Percentiles rank a stretch among this genome's conserved stretches.
Conservation (phyloP, 2,329 filamentous ascomycete genomes). For the Pseudogymnoascus sp. region DNA sequence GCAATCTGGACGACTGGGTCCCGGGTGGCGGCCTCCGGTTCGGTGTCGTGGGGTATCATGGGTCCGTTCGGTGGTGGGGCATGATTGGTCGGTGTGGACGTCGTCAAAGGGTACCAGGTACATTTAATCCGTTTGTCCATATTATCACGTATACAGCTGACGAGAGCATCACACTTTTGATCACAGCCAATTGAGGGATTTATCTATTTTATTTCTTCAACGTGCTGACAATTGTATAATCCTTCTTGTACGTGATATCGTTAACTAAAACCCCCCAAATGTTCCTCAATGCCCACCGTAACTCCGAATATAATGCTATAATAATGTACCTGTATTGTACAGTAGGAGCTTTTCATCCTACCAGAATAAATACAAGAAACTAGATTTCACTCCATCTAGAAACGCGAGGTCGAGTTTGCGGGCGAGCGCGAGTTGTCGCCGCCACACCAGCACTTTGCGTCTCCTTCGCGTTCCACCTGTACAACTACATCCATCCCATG, state of each 20-base stretch:
- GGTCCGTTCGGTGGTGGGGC: not conserved
- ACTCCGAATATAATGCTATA: not conserved
- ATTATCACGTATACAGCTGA: not conserved
- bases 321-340: not conserved
- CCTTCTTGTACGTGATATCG: not conserved
- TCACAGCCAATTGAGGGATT: not conserved
- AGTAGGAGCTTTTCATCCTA: not conserved
- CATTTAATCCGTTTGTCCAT: not conserved
- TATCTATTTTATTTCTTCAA: not conserved
- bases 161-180: not conserved
- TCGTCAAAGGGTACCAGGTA: not conserved
- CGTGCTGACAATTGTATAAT: not conserved
- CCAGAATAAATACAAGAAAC: not conserved
- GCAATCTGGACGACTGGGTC: not conserved
- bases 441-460: conserved; percentile 54
- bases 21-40: not conserved
- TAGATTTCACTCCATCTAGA: not conserved
- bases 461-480: conserved; percentile 80
- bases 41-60: not conserved
- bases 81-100: not conserved
- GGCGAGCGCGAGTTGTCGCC: conserved; percentile 17
- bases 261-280: conserved; percentile 4
- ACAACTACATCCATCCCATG: conserved; percentile 74
- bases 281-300: not conserved
- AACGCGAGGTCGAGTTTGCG: not conserved